Conservation (phyloP, 1,139 yeast species). For the Hyphopichia khmerensis region DNA sequence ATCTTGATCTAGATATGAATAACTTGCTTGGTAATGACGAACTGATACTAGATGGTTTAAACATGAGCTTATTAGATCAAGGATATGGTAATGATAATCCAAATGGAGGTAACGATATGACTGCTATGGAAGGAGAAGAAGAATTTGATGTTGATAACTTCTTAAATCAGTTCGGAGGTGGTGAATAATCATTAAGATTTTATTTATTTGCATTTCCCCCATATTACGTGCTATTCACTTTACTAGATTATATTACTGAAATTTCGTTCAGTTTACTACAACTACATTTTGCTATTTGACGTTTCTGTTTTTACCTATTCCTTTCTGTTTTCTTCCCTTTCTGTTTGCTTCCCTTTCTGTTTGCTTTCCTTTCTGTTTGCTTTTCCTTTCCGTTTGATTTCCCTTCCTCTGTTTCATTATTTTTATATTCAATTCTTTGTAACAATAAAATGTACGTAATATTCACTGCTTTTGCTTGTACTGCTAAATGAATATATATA, state of each 20-base stretch:
- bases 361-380: not conserved
- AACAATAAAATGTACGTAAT: not conserved
- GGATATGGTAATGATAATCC: conserved; percentile 22
- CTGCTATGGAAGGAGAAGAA: conserved; percentile 23
- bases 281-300: not conserved
- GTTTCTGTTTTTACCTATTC: too few relatives aligned
- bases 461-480: not conserved
- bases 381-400: not conserved
- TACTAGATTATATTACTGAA: too few relatives aligned
- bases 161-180: conserved; percentile 45
- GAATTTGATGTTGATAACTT: conserved; percentile 51
- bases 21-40: conserved; percentile 43
- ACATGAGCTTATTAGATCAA: conserved; percentile 43
- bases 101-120: conserved; percentile 9
- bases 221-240: not conserved
- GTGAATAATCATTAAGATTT: conserved; percentile 13
- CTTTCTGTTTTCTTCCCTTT: not conserved
- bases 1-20: conserved; percentile 40
- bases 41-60: conserved; percentile 44
- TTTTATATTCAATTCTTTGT: not conserved
- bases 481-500: too few relatives aligned
- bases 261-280: too few relatives aligned
- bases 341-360: too few relatives aligned
- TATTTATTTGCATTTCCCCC: not conserved
- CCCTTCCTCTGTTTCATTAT: not conserved